These are phyloP conservation scores for Baorangia bicolor DNA, from an alignment of 768 basidiomycete genomes.

Conservation along the genomic window DNA sequence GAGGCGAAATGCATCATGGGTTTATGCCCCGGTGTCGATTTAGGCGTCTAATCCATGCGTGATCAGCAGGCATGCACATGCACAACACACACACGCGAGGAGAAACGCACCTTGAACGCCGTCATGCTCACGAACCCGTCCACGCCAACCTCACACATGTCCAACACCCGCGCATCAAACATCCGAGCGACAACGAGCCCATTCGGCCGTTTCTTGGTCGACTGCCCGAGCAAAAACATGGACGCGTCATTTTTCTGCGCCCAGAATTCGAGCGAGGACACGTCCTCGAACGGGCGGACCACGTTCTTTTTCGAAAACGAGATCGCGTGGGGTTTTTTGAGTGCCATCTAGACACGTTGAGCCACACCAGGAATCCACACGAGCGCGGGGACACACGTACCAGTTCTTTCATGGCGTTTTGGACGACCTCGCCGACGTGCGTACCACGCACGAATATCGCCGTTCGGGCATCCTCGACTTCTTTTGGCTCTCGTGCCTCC, in stretches of 20 bases:
- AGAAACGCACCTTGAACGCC: slow-evolving; percentile 87
- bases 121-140: slow-evolving; percentile 77
- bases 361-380: too few species aligned
- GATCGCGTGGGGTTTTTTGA: slow-evolving; percentile 89
- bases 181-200: slow-evolving; percentile 82
- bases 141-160: slow-evolving; percentile 94
- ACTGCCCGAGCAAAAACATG: slow-evolving; percentile 86
- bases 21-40: slow-evolving; percentile 85
- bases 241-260: slow-evolving; percentile 90
- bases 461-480: slow-evolving; percentile 84
- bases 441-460: slow-evolving; percentile 90
- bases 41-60: slow-evolving; percentile 52
- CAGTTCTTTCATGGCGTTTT: slow-evolving; percentile 83
- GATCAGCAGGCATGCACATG: too few species aligned
- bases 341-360: too few species aligned
- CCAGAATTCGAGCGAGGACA: slow-evolving; percentile 88
- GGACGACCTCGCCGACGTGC: slow-evolving; percentile 78
- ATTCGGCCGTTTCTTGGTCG: slow-evolving; percentile 92
- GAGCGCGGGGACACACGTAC: slow-evolving; percentile 44
- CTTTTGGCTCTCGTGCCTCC: slow-evolving; percentile 84
- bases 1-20: slow-evolving; percentile 96
- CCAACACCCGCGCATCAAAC: slow-evolving; percentile 82
- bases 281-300: slow-evolving; percentile 87
- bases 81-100: too few species aligned
- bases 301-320: slow-evolving; percentile 93